Conservation (phyloP, 805 yeast species). For the Metschnikowia koreensis region DNA sequence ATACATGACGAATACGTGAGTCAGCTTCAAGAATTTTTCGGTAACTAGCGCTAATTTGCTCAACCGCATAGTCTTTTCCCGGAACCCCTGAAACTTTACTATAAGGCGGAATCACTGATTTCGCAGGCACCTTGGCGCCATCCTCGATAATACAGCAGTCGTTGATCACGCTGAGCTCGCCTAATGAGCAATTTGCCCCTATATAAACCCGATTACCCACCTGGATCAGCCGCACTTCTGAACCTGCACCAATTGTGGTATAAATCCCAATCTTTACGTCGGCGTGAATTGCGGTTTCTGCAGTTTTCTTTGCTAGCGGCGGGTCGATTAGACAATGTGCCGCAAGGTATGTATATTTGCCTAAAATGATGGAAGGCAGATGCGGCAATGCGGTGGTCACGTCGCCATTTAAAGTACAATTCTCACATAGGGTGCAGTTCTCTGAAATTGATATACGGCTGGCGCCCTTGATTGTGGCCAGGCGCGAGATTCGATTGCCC, state of each 20-base stretch:
- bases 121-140: slow-evolving; percentile 41
- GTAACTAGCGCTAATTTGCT: slow-evolving; percentile 29
- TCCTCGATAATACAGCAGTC: slow-evolving; percentile 51
- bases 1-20: slow-evolving; percentile 24
- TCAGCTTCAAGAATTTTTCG: slow-evolving; percentile 37
- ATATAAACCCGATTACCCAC: slow-evolving; percentile 51
- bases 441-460: slow-evolving; percentile 46
- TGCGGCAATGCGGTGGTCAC: slow-evolving; percentile 19
- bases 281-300: slow-evolving; percentile 11
- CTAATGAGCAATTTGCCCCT: slow-evolving; percentile 41
- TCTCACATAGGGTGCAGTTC: slow-evolving; percentile 40
- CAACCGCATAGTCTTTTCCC: slow-evolving; percentile 29
- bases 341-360: slow-evolving; percentile 45
- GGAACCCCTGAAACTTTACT: slow-evolving; percentile 44
- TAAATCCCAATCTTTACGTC: slow-evolving; percentile 44
- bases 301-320: slow-evolving; percentile 15
- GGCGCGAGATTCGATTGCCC: slow-evolving; percentile 49
- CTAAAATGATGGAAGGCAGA: slow-evolving; percentile 38
- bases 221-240: slow-evolving; percentile 33
- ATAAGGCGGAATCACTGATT: slow-evolving; percentile 51
- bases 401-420: slow-evolving; percentile 36
- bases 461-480: slow-evolving; percentile 44
- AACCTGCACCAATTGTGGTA: slow-evolving; percentile 37
- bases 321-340: slow-evolving; percentile 30
- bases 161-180: slow-evolving; percentile 39